These are phyloP conservation scores for Hymenoscyphus infarciens DNA, from an alignment of 2,329 filamentous ascomycete species.

Conservation along the genomic window DNA sequence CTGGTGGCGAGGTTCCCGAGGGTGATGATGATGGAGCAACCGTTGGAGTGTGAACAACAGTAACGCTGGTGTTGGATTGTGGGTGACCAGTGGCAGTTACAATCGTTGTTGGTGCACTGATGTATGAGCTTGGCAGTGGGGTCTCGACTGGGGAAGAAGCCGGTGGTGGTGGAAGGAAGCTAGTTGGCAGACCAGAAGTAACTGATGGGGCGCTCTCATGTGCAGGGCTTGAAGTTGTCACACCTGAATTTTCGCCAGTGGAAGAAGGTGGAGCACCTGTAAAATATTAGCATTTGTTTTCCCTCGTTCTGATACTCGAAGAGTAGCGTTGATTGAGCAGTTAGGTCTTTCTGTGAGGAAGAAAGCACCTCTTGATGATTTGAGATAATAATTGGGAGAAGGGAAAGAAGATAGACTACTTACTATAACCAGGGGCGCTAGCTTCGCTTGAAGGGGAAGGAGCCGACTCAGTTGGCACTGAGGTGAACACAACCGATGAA, in stretches of 20 bases:
- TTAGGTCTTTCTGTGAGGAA: no score
- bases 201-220: neutral
- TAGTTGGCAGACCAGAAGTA: no score
- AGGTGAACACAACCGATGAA: neutral
- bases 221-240: neutral
- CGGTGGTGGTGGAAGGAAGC: no score
- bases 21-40: neutral
- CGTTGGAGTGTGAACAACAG: conserved; percentile 5
- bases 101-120: conserved; percentile 1
- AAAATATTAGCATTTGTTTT: neutral
- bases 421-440: neutral
- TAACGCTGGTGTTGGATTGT: conserved; percentile 4
- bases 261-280: neutral
- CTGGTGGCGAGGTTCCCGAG: neutral
- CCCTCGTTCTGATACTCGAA: no score
- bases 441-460: neutral
- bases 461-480: neutral
- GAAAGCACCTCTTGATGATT: no score
- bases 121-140: neutral
- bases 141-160: neutral
- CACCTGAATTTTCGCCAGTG: neutral
- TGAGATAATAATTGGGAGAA: no score
- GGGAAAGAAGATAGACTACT: neutral
- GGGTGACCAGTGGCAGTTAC: conserved; percentile 1
- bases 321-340: no score